Conservation (phyloP, 2,329 filamentous ascomycete species). For the Aspergillus glaucus region DNA sequence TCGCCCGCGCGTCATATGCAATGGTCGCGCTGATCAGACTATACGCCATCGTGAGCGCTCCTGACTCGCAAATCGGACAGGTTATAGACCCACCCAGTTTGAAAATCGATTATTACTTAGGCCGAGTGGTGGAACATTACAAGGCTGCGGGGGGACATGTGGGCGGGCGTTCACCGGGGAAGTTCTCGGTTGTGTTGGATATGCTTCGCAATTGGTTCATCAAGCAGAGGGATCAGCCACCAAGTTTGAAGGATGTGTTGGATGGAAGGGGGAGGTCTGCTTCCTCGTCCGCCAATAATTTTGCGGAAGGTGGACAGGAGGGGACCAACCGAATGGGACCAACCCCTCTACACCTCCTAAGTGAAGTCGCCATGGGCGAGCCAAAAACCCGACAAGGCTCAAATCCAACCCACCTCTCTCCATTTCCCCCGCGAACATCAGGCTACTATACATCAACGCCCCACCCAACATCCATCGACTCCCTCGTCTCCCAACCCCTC, state of each 20-base stretch:
- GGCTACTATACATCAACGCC: neutral
- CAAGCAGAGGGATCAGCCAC: constrained; percentile 40
- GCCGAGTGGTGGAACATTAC: constrained; percentile 64
- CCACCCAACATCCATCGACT: constrained; percentile 2
- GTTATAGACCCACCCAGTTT: constrained; percentile 64
- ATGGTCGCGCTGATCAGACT: constrained; percentile 69
- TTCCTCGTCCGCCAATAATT: neutral
- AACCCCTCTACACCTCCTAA: constrained; percentile 32
- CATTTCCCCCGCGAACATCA: neutral
- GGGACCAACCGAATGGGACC: constrained; percentile 9
- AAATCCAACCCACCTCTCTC: constrained; percentile 1
- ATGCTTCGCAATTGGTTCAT: constrained; percentile 66
- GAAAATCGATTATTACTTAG: constrained; percentile 60
- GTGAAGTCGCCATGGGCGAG: constrained; percentile 37
- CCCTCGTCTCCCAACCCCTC: constrained; percentile 8
- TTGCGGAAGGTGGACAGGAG: neutral
- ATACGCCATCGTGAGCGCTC: constrained; percentile 59
- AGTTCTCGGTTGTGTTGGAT: constrained; percentile 63
- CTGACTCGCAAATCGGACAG: constrained; percentile 60
- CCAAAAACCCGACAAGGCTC: constrained; percentile 8
- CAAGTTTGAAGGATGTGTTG: constrained; percentile 19
- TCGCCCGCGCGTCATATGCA: constrained; percentile 66
- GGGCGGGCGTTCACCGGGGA: constrained; percentile 59
- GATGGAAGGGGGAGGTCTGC: constrained; percentile 2
- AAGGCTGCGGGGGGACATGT: constrained; percentile 57